Conservation (phyloP, 768 basidiomycete genomes). For the Mycena rebaudengoi region DNA sequence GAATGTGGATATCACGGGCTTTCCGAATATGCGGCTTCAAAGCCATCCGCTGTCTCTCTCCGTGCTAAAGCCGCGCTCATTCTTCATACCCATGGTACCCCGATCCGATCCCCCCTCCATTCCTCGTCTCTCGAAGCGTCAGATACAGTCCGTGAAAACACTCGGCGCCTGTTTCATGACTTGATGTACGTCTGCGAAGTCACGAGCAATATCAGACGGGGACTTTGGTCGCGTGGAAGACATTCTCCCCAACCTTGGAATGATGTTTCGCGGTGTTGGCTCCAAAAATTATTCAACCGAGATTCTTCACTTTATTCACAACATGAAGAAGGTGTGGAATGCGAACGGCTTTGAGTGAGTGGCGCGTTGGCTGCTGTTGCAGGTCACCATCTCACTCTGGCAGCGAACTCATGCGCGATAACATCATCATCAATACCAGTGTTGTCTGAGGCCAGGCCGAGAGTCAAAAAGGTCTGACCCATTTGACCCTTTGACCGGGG, state of each 20-base stretch:
- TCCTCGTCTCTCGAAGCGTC: no score
- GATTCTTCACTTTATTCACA: slow-evolving; percentile 38
- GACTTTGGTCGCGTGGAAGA: slow-evolving; percentile 45
- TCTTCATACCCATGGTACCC: slow-evolving; percentile 32
- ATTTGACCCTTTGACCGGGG: no score
- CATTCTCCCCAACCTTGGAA: slow-evolving; percentile 34
- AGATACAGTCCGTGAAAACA: no score
- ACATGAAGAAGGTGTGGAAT: slow-evolving; percentile 44
- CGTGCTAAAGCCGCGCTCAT: slow-evolving; percentile 30
- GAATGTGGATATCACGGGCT: slow-evolving; percentile 28
- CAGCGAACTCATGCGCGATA: slow-evolving; percentile 49
- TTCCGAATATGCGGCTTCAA: slow-evolving; percentile 28
- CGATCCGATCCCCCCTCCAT: neutral
- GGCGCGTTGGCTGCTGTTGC: neutral
- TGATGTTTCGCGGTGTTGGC: slow-evolving; percentile 42
- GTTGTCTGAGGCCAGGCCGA: slow-evolving; percentile 39
- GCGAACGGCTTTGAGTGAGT: slow-evolving; percentile 38
- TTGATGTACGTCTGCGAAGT: slow-evolving; percentile 40
- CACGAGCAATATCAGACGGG: slow-evolving; percentile 33
- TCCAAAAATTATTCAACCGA: slow-evolving; percentile 43
- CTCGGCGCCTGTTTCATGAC: slow-evolving; percentile 34
- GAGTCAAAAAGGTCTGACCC: no score
- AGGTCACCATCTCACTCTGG: neutral
- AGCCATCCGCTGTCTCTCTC: slow-evolving; percentile 34
- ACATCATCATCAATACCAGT: slow-evolving; percentile 39